These are phyloP conservation scores for Rehmannia glutinosa DNA, from an alignment of 257 asterid genomes.

Conservation along the genomic window DNA sequence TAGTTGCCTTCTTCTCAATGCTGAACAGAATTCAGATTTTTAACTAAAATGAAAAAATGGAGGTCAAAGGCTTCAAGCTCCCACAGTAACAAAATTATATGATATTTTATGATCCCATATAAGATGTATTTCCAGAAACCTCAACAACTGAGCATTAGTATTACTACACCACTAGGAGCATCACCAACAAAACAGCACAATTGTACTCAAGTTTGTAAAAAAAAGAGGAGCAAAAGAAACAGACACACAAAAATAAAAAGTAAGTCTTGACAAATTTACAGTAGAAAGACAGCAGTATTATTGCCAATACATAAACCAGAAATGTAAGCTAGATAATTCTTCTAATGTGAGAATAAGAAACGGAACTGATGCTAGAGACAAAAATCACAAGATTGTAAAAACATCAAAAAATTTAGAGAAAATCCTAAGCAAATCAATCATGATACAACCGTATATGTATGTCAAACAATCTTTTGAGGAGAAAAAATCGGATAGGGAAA, in stretches of 20 bases:
- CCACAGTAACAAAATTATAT: slow-evolving; percentile 3
- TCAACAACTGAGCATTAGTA: slow-evolving; percentile 21
- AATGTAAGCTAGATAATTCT: neutral
- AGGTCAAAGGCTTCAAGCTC: neutral
- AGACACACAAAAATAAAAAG: neutral
- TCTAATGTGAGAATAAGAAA: neutral
- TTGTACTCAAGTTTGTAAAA: slow-evolving; percentile 13
- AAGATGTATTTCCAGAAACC: slow-evolving; percentile 11
- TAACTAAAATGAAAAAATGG: neutral
- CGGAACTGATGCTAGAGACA: neutral
- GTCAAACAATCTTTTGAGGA: no score
- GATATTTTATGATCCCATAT: neutral
- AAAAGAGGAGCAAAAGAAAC: no score
- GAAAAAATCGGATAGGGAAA: no score
- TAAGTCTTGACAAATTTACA: neutral
- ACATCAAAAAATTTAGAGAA: neutral
- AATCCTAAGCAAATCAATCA: neutral
- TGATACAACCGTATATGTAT: no score
- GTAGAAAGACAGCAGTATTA: neutral
- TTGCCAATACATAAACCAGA: neutral
- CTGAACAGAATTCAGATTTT: neutral
- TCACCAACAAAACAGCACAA: slow-evolving; percentile 29
- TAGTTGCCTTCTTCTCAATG: neutral
- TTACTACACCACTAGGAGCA: slow-evolving; percentile 25
- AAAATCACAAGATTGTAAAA: neutral